Conservation (phyloP, 495 filamentous ascomycete genomes). For the Penicillium bialowiezense region DNA sequence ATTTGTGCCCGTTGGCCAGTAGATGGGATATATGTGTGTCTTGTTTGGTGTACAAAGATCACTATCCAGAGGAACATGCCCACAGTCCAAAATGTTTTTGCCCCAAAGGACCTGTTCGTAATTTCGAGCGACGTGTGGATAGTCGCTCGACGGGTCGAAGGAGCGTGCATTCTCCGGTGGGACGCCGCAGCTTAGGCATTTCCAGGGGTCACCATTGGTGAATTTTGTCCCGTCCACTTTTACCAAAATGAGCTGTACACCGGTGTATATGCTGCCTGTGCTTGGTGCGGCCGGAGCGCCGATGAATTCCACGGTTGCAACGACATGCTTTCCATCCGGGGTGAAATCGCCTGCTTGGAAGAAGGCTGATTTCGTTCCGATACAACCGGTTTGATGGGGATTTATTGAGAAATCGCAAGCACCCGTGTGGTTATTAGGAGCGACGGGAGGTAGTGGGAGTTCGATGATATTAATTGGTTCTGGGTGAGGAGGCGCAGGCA, state of each 20-base stretch:
- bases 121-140: constrained; percentile 18
- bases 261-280: constrained; percentile 18
- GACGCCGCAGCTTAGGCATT: constrained; percentile 22
- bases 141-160: constrained; percentile 3
- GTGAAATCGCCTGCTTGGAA: constrained; percentile 20
- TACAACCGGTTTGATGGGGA: constrained; percentile 17
- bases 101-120: constrained; percentile 13
- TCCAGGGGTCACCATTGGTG: constrained; percentile 19
- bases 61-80: constrained; percentile 7
- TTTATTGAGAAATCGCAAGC: constrained; percentile 15
- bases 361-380: constrained; percentile 4
- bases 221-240: constrained; percentile 15
- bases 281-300: constrained; percentile 18
- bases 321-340: constrained; percentile 20
- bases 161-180: constrained; percentile 6
- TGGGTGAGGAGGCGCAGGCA: background rate
- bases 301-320: constrained; percentile 17
- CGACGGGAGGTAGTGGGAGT: constrained; percentile 22
- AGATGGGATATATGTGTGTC: constrained; percentile 20
- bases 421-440: constrained; percentile 5
- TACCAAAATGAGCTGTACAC: constrained; percentile 18
- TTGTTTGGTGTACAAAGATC: constrained; percentile 15
- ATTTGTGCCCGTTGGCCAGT: constrained; percentile 7
- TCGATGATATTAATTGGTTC: constrained; percentile 17
- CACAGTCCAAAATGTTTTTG: constrained; percentile 19